Conservation (phyloP, 2,329 filamentous ascomycete genomes). For the Pseudogymnoascus sp. region DNA sequence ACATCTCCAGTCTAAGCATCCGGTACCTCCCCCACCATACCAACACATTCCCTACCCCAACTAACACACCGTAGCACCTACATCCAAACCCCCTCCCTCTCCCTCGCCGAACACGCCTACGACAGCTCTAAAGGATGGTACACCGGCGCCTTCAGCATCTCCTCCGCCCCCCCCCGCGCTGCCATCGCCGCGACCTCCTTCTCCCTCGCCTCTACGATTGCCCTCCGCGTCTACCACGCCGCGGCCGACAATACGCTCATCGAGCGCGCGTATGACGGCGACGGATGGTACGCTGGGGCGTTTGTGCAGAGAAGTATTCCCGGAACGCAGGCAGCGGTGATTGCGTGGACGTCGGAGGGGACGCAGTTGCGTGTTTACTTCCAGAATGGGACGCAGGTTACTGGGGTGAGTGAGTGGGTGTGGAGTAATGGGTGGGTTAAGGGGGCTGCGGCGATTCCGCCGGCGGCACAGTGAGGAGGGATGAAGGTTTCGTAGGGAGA, state of each 20-base stretch:
- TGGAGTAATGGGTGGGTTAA: not conserved
- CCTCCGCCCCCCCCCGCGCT: no score
- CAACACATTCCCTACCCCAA: no score
- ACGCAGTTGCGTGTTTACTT: slow-evolving; percentile 13
- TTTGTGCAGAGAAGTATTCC: slow-evolving; percentile 11
- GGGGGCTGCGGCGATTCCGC: not conserved
- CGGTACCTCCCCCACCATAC: no score
- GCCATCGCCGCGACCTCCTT: no score
- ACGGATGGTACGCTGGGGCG: slow-evolving; percentile 13
- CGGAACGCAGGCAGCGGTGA: slow-evolving; percentile 7
- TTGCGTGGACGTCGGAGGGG: not conserved
- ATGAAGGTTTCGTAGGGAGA: not conserved
- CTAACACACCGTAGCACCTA: no score
- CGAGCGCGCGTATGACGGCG: slow-evolving; percentile 7
- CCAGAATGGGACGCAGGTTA: slow-evolving; percentile 12
- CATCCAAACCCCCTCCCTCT: no score
- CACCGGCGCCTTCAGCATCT: no score
- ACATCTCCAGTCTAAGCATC: no score
- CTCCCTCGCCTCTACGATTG: not conserved
- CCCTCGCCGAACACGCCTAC: no score
- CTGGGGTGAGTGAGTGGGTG: slow-evolving; percentile 13
- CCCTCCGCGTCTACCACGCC: not conserved
- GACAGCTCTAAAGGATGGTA: no score
- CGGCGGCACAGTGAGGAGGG: not conserved
- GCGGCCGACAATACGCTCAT: not conserved